Conservation (phyloP, 208 protist species). For the Trypanosomatidae sp. region DNA sequence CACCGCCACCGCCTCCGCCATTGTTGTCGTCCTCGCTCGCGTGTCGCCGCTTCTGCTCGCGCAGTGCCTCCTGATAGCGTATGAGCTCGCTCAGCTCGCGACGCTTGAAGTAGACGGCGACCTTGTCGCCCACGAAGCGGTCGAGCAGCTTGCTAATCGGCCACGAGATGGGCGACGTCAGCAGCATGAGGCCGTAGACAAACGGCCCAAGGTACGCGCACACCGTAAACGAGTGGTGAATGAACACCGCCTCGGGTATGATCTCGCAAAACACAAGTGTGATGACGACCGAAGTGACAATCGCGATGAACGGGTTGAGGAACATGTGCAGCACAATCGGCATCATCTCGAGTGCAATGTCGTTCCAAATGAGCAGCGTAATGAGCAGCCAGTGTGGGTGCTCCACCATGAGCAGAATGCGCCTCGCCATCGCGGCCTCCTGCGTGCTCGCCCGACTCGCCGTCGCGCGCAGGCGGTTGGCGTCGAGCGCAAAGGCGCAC, state of each 20-base stretch:
- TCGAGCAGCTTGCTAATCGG: conserved; percentile 55
- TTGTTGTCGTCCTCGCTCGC: conserved; percentile 7
- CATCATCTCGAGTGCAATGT: conserved; percentile 55
- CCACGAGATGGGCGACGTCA: conserved; percentile 41
- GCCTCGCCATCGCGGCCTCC: conserved; percentile 15
- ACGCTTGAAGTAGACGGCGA: conserved; percentile 39
- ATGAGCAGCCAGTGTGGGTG: conserved; percentile 55
- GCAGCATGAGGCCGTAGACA: conserved; percentile 31
- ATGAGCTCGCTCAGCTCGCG: conserved; percentile 43
- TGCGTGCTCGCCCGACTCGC: conserved; percentile 9
- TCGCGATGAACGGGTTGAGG: conserved; percentile 25
- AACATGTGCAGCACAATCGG: conserved; percentile 46
- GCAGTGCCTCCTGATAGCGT: conserved; percentile 34
- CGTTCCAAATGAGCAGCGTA: conserved; percentile 38
- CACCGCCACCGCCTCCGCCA: background rate
- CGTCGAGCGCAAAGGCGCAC: conserved; percentile 51
- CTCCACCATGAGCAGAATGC: conserved; percentile 40
- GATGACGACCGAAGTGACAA: conserved; percentile 32
- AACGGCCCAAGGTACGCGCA: conserved; percentile 35
- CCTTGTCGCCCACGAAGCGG: conserved; percentile 39
- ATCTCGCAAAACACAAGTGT: conserved; percentile 66
- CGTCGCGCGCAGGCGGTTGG: conserved; percentile 19
- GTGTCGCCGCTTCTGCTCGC: conserved; percentile 6
- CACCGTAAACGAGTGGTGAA: conserved; percentile 32
- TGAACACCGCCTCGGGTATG: conserved; percentile 56